phyloP scores from a whole-genome alignment of 1,284 basidiomycete species.

The Clitocybe nebularis region DNA sequence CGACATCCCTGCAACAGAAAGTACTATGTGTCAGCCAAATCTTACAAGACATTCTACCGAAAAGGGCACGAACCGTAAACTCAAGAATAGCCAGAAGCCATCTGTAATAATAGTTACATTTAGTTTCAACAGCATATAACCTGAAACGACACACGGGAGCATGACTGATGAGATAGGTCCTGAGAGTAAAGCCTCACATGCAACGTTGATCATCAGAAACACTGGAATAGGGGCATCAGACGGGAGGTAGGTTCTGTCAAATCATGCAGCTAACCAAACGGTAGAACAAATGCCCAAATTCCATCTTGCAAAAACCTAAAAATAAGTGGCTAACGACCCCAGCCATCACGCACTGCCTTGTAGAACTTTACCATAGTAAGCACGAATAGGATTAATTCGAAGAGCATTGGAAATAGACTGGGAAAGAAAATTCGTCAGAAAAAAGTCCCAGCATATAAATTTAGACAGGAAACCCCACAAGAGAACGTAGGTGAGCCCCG shows the following conservation, averaged over 20 bases:
- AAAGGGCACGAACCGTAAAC: constrained; percentile 17
- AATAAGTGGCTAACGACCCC: constrained; percentile 20
- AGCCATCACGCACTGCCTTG: constrained; percentile 19
- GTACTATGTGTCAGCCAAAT: background rate
- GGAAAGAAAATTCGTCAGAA: background rate
- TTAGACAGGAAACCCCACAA: too few species aligned
- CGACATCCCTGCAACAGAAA: constrained; percentile 16
- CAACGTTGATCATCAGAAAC: constrained; percentile 17
- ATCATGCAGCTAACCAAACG: constrained; percentile 17
- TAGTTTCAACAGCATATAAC: background rate
- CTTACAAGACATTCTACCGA: too few species aligned
- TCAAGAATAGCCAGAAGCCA: constrained; percentile 23
- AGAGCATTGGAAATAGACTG: constrained; percentile 18
- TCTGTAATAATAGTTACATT: constrained; percentile 11
- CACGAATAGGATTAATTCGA: constrained; percentile 20
- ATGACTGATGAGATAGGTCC: constrained; percentile 19
- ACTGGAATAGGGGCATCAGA: constrained; percentile 10
- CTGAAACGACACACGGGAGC: constrained; percentile 18
- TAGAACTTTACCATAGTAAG: constrained; percentile 23
- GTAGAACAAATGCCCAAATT: constrained; percentile 25
- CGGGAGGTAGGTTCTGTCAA: background rate
- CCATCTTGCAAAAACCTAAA: constrained; percentile 23
- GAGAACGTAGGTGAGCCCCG: too few species aligned
- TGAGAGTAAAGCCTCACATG: constrained; percentile 15
- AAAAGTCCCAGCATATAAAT: too few species aligned